A percentile compares a stretch with the other conserved stretches of the same genome.
Evolutionary conservation across 2,329 filamentous ascomycete species (phyloP).

Genomic region (Xylariaceae sp.): DNA sequence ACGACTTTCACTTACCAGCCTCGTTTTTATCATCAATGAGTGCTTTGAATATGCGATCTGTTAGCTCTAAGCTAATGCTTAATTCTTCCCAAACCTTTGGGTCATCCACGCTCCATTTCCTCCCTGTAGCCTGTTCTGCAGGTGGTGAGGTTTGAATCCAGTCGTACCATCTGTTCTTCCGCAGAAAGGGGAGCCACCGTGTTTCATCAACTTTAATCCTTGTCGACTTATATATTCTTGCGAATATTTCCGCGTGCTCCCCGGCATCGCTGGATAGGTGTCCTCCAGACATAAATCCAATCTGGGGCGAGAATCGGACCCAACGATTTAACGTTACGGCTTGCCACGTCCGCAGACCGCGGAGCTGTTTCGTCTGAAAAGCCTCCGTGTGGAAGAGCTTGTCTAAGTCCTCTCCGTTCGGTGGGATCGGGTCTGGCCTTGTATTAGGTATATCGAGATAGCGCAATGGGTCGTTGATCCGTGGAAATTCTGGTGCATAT

Average conservation of each 20-base stretch:
- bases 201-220: conserved; percentile 13
- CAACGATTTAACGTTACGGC: conserved; percentile 3
- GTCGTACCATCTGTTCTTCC: conserved; percentile 15
- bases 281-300: conserved; percentile 4
- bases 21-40: conserved; percentile 11
- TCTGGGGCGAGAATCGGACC: background rate
- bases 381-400: conserved; percentile 3
- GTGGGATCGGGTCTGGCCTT: background rate
- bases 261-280: background rate
- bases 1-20: conserved; percentile 2
- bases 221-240: background rate
- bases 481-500: conserved; percentile 8
- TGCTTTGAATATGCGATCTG: conserved; percentile 11
- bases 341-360: conserved; percentile 9
- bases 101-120: conserved; percentile 15
- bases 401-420: conserved; percentile 3
- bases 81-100: conserved; percentile 7
- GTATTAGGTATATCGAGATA: background rate
- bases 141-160: conserved; percentile 5
- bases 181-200: conserved; percentile 11
- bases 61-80: conserved; percentile 7
- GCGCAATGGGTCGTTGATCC: conserved; percentile 2
- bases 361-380: background rate
- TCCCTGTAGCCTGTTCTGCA: background rate
- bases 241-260: background rate